A percentile compares a stretch with the other conserved stretches of the same genome.
Evolutionary conservation across 805 yeast genomes (phyloP).

Genomic region (Candida sonorensis): DNA sequence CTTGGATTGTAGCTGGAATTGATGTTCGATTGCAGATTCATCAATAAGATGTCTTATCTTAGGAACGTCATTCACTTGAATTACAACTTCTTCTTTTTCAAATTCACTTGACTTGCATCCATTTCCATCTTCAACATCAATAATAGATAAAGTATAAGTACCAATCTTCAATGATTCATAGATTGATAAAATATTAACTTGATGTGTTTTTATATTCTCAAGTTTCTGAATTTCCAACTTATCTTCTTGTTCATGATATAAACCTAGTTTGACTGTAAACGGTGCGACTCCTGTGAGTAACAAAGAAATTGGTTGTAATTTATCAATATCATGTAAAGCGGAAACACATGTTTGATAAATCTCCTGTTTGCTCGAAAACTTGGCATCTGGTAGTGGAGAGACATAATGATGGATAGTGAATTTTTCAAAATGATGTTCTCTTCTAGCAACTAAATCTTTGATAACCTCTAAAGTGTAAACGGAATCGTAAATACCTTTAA

Average conservation of each 20-base stretch:
- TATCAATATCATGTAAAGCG: conserved; percentile 15
- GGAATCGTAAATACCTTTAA: conserved; percentile 60
- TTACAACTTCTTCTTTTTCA: conserved; percentile 25
- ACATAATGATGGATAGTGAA: conserved; percentile 46
- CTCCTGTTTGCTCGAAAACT: conserved; percentile 12
- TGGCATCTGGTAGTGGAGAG: conserved; percentile 53
- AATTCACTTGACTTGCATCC: conserved; percentile 55
- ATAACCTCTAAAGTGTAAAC: conserved; percentile 42
- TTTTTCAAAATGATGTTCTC: conserved; percentile 22
- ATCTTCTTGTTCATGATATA: conserved; percentile 57
- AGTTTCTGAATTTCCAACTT: conserved; percentile 40
- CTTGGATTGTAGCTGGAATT: conserved; percentile 2
- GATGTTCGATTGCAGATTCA: conserved; percentile 28
- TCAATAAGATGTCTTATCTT: conserved; percentile 39
- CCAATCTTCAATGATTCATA: conserved; percentile 61
- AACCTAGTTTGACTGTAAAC: conserved; percentile 46
- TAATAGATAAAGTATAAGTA: conserved; percentile 53
- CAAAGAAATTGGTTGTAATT: conserved; percentile 47
- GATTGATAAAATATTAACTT: conserved; percentile 34
- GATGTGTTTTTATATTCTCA: conserved; percentile 32
- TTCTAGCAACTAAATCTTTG: conserved; percentile 17
- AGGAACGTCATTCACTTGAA: conserved; percentile 74
- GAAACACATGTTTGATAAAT: conserved; percentile 26
- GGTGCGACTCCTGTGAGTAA: conserved; percentile 56
- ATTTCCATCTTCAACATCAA: conserved; percentile 54